phyloP scores from a whole-genome alignment of 148 eudicot species.

The Nepenthes gracilis region DNA sequence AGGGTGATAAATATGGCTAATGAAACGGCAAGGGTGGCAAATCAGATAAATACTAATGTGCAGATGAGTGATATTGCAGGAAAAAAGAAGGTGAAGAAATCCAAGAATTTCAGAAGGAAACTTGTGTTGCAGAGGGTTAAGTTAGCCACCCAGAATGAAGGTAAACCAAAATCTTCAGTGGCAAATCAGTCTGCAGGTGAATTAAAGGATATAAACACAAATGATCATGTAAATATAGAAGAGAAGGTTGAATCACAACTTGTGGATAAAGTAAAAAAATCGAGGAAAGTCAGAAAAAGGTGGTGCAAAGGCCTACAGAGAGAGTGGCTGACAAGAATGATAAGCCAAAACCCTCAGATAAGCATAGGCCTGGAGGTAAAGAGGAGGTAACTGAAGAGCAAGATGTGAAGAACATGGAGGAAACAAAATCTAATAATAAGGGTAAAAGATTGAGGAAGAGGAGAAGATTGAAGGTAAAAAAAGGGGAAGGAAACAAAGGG shows the following conservation, averaged over 20 bases:
- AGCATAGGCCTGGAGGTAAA: slow-evolving; percentile 2
- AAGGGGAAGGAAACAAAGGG: slow-evolving; percentile 12
- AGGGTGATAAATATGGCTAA: background rate
- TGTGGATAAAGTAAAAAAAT: slow-evolving; percentile 9
- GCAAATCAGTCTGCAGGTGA: too few species aligned
- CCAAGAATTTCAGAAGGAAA: background rate
- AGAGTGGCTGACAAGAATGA: slow-evolving; percentile 3
- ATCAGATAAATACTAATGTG: slow-evolving; percentile 3
- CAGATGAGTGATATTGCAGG: slow-evolving; percentile 1
- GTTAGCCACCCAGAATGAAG: background rate
- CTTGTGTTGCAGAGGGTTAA: background rate
- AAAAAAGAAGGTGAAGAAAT: slow-evolving; percentile 4
- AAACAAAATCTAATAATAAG: background rate
- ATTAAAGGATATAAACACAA: slow-evolving; percentile 6
- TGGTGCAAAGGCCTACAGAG: slow-evolving; percentile 7
- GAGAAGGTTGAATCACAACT: slow-evolving; percentile 10
- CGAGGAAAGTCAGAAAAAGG: slow-evolving; percentile 12
- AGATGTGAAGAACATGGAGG: slow-evolving; percentile 5
- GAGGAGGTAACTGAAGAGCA: slow-evolving; percentile 6
- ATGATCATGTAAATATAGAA: slow-evolving; percentile 13
- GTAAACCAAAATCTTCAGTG: background rate
- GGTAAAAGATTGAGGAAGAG: slow-evolving; percentile 13
- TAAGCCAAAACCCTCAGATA: background rate
- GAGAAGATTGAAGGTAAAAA: slow-evolving; percentile 14
- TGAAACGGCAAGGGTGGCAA: slow-evolving; percentile 4